Evolutionary conservation across 106 monocot species (phyloP).

Genomic region (Alisma plantagoaquatica): DNA sequence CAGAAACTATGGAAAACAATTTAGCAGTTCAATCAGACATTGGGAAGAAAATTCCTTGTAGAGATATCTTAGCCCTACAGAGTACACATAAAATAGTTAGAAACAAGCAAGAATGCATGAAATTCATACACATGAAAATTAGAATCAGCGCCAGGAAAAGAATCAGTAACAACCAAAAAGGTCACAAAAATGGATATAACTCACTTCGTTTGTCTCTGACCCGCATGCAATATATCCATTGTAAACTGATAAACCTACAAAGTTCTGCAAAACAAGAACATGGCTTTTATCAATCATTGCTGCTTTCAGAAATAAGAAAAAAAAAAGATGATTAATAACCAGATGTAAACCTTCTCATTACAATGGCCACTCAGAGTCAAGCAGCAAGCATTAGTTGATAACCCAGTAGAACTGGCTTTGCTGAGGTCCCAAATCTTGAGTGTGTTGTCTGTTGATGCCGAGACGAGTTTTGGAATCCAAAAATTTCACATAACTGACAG

Average conservation of each 20-base stretch:
- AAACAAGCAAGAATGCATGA: too few species aligned
- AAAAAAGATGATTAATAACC: background rate
- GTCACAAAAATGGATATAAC: too few species aligned
- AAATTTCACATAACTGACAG: conserved; percentile 87
- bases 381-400: conserved; percentile 46
- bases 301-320: background rate
- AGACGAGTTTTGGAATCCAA: conserved; percentile 55
- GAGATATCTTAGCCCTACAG: too few species aligned
- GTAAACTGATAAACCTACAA: conserved; percentile 72
- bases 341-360: conserved; percentile 64
- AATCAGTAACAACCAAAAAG: too few species aligned
- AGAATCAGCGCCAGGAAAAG: too few species aligned
- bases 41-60: too few species aligned
- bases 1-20: too few species aligned
- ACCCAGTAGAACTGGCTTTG: conserved; percentile 31
- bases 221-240: too few species aligned
- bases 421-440: conserved; percentile 85
- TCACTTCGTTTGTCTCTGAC: too few species aligned
- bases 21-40: too few species aligned
- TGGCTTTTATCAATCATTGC: background rate
- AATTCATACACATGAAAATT: too few species aligned
- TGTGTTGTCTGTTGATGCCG: conserved; percentile 84
- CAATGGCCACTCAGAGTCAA: conserved; percentile 64
- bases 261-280: conserved; percentile 43
- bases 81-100: too few species aligned